Conservation (phyloP, 169 alveolate genomes). For the Plasmodium falciparum region DNA sequence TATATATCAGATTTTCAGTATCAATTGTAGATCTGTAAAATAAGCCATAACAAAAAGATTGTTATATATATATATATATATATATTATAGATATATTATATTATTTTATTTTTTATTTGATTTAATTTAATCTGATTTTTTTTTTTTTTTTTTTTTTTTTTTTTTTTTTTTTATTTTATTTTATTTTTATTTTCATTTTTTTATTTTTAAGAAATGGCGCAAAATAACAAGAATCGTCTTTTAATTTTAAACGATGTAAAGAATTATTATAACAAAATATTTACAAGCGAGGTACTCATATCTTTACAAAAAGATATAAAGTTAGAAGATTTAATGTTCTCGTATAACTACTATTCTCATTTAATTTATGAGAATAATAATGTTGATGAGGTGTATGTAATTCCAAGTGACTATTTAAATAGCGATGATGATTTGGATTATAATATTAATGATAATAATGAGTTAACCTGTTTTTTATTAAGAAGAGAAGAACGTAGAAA, state of each 20-base stretch:
- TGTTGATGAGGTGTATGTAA: conserved; percentile 19
- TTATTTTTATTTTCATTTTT: too few species aligned
- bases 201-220: too few species aligned
- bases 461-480: not conserved
- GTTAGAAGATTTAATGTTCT: conserved; percentile 47
- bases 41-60: too few species aligned
- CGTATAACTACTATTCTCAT: conserved; percentile 45
- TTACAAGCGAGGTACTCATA: conserved; percentile 34
- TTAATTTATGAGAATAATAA: conserved; percentile 12
- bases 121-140: too few species aligned
- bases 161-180: too few species aligned
- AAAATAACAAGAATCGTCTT: not conserved
- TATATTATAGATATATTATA: too few species aligned
- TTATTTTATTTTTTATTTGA: too few species aligned
- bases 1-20: too few species aligned
- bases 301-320: conserved; percentile 55
- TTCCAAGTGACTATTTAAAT: conserved; percentile 51
- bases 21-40: too few species aligned
- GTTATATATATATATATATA: too few species aligned
- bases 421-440: conserved; percentile 40
- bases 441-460: conserved; percentile 6
- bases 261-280: conserved; percentile 49
- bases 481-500: too few species aligned
- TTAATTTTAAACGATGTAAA: conserved; percentile 56
- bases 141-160: too few species aligned